Base-by-base conservation (phyloP, 768 basidiomycete species). In the Solioccasus polychromus region DNA sequence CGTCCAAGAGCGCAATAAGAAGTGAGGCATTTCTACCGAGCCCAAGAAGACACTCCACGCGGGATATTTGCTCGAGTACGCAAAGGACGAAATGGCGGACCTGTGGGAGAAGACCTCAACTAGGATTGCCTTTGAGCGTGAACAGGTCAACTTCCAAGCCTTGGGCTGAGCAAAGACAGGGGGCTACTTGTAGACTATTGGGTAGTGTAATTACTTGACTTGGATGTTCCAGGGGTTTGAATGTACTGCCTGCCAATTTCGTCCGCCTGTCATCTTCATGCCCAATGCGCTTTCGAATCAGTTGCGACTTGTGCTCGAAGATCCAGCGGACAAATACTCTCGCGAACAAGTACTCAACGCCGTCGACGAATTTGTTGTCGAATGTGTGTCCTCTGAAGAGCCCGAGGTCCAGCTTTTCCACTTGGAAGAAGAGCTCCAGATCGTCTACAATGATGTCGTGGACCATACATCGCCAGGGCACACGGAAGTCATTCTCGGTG, bases 341-440 rank as follows among this genome's bases (percentile, higher is more conserved):
- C 60, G 79, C 14, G 61, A 71, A 26, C 78, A 80, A 39, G 63
- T 82, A 10, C 69, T 82, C 17, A 58, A 51, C 5, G 54, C 70
- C 10, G 69, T 82, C 17, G 82, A 87, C 55, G 73, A 75, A 11
- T 81, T 83, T 54, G 78, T 81, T 3, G 52, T 65, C 17, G 73
- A 76, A 50, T 77, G 71, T 55, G 62, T 69, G n/a, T 68, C 72
- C 10, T 73, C 76, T 18, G 65, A 72, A 22, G 74, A 81, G 32
- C 57, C 71, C 2, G 71, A 75, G 30, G 55, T 56, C 22, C 64
- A 74, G 12, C 62, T 81, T 18, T 61, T 63, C 48, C 71, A 77
- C 35, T 67, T 85, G 37, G 83, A 89, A 58, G 78, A 84, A 51
- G 80, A 88, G 50, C 73, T 91, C 11, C 82, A 83, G 47, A 64